Percentiles rank a stretch among this genome's conserved stretches.
These are phyloP conservation scores for Diaporthe vexans DNA, from an alignment of 2,329 filamentous ascomycete species.

Conservation along the genomic window DNA sequence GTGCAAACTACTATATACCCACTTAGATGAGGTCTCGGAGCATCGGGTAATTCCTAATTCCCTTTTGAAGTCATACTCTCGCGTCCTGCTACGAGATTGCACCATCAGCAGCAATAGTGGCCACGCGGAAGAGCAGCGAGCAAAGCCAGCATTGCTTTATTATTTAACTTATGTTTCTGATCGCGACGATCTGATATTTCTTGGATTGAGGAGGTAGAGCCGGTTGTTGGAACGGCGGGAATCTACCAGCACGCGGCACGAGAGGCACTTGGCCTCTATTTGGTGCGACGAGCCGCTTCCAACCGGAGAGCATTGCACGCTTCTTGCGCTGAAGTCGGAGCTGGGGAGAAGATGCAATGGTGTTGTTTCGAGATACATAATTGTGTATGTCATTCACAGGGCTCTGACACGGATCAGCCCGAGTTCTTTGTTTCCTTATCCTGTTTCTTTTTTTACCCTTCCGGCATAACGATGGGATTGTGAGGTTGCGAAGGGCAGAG, in stretches of 20 bases:
- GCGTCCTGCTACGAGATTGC: slow-evolving; percentile 18
- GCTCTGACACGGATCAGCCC: not conserved
- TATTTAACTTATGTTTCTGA: not conserved
- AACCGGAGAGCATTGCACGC: not conserved
- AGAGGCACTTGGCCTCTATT: not conserved
- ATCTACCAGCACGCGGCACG: slow-evolving; percentile 16
- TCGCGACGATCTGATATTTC: slow-evolving; percentile 15
- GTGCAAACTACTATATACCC: slow-evolving; percentile 35
- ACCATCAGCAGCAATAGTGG: slow-evolving; percentile 1
- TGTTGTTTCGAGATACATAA: slow-evolving; percentile 16
- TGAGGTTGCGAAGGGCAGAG: slow-evolving; percentile 29
- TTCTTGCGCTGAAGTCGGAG: not conserved
- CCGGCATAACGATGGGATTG: slow-evolving; percentile 10
- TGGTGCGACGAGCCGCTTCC: slow-evolving; percentile 5
- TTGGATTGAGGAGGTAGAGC: slow-evolving; percentile 26
- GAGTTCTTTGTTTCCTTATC: slow-evolving; percentile 3
- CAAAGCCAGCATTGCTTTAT: slow-evolving; percentile 19
- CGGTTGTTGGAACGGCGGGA: not conserved
- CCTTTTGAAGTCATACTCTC: slow-evolving; percentile 3
- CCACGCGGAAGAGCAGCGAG: slow-evolving; percentile 5
- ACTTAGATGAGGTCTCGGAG: slow-evolving; percentile 20
- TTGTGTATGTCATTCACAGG: slow-evolving; percentile 21
- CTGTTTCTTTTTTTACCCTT: not conserved
- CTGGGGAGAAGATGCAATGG: not conserved
- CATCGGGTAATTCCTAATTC: slow-evolving; percentile 33